Conservation (phyloP, 1,139 yeast genomes). For the Geotrichum aggregatum region DNA sequence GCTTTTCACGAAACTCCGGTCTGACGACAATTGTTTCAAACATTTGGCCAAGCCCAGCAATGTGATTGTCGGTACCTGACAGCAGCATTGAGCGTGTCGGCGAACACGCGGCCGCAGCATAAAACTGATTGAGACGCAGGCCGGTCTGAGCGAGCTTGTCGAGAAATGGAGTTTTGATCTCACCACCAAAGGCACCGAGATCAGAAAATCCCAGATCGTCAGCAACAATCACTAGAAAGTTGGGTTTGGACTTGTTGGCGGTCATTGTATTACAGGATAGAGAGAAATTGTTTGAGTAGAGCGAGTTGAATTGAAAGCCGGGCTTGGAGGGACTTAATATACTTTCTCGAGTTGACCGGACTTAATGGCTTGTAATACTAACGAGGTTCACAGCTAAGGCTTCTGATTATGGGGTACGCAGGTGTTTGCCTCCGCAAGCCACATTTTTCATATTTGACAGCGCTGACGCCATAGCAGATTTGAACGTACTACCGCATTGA, state of each 20-base stretch:
- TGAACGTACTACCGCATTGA: too few relatives aligned
- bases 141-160: conserved; percentile 46
- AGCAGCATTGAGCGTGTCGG: conserved; percentile 61
- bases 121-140: conserved; percentile 52
- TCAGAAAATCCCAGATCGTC: conserved; percentile 63
- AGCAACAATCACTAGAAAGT: conserved; percentile 55
- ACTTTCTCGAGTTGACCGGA: too few relatives aligned
- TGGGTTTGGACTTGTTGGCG: conserved; percentile 32
- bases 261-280: too few relatives aligned
- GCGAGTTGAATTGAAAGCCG: too few relatives aligned
- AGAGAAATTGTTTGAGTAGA: too few relatives aligned
- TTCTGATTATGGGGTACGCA: too few relatives aligned
- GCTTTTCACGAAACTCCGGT: conserved; percentile 38
- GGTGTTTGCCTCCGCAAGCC: neutral
- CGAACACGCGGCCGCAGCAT: conserved; percentile 62
- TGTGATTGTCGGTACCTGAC: conserved; percentile 59
- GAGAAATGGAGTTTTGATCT: conserved; percentile 54
- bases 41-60: conserved; percentile 61
- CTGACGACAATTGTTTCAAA: conserved; percentile 44
- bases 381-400: too few relatives aligned
- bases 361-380: too few relatives aligned
- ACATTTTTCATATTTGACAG: neutral
- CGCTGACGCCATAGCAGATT: conserved; percentile 1
- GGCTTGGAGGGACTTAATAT: too few relatives aligned
- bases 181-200: conserved; percentile 55